Evolutionary conservation across 2,329 filamentous ascomycete genomes (phyloP).

Genomic region (Calonectria pseudoturangicola): DNA sequence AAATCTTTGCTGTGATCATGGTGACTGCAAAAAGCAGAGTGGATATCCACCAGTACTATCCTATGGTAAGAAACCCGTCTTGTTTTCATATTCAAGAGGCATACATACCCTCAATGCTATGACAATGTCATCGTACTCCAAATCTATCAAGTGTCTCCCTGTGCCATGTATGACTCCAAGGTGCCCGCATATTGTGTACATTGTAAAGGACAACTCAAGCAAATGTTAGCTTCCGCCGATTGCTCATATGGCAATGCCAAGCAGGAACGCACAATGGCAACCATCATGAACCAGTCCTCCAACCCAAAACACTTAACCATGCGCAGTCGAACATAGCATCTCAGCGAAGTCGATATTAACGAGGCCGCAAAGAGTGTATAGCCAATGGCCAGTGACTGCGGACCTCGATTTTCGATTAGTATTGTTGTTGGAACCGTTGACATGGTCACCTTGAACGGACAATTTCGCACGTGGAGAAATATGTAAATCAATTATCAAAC

Average conservation of each 20-base stretch:
- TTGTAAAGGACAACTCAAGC: not conserved
- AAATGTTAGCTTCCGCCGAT: not conserved
- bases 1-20: conserved; percentile 5
- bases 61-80: not conserved
- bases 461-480: not conserved
- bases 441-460: not conserved
- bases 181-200: not conserved
- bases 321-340: not conserved
- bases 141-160: conserved; percentile 6
- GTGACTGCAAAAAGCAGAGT: not conserved
- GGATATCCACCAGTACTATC: conserved; percentile 3
- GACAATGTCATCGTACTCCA: not conserved
- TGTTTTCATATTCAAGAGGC: not conserved
- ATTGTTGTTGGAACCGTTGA: not conserved
- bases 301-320: conserved; percentile 4
- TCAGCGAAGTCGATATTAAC: not conserved
- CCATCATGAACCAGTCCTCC: conserved; percentile 14
- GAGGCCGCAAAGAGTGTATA: not conserved
- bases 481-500: not conserved
- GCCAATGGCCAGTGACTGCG: not conserved
- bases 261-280: conserved; percentile 6
- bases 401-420: not conserved
- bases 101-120: not conserved
- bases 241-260: not conserved
- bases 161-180: not conserved